A percentile compares a stretch with the other conserved stretches of the same genome.
phyloP scores from a whole-genome alignment of 208 protist genomes.

The Leishmania tarentolae region DNA sequence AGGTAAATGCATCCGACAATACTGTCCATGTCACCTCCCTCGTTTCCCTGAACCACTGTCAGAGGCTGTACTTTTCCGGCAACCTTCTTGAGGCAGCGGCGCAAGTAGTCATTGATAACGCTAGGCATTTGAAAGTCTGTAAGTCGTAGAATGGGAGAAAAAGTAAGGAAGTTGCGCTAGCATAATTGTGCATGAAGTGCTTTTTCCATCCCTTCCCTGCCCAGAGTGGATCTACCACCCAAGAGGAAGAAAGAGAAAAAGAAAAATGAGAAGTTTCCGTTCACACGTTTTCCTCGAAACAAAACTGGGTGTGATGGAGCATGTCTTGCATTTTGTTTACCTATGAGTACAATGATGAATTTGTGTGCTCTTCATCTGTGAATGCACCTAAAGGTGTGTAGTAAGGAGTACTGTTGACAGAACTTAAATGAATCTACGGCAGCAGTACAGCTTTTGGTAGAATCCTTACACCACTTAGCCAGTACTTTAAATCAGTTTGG shows the following conservation, averaged over 20 bases:
- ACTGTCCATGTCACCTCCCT: constrained; percentile 90
- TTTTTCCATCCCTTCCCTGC: not conserved
- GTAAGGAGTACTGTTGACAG: not conserved
- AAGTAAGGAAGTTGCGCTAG: not conserved
- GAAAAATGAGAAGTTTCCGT: not conserved
- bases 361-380: not conserved
- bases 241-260: not conserved
- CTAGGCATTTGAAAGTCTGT: constrained; percentile 31
- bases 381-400: not conserved
- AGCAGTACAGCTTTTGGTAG: not conserved
- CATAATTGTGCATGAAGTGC: not conserved
- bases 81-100: constrained; percentile 31
- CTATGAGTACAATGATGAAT: not conserved
- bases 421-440: not conserved
- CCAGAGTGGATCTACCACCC: not conserved
- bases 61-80: constrained; percentile 24
- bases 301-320: not conserved
- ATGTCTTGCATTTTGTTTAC: not conserved
- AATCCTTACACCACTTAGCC: not conserved
- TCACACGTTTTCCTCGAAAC: not conserved
- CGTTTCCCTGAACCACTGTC: constrained; percentile 80
- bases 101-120: constrained; percentile 75
- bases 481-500: not conserved
- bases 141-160: not conserved
- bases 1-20: constrained; percentile 85